These are phyloP conservation scores for Mucor mucedo DNA, from an alignment of 371 early-diverging fungal genomes.

Conservation along the genomic window DNA sequence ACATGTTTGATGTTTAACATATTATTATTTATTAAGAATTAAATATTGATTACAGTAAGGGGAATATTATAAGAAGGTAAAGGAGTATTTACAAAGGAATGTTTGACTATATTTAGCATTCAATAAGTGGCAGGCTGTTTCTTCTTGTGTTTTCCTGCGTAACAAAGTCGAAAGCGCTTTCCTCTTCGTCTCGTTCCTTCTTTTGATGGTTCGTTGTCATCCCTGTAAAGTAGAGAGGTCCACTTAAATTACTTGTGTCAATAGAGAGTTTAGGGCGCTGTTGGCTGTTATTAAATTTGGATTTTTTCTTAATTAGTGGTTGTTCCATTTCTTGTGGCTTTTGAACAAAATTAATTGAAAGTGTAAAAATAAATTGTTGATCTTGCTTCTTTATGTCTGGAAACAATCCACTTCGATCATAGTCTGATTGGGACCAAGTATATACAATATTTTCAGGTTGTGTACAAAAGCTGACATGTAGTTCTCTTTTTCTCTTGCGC, in stretches of 20 bases:
- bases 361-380: slow-evolving; percentile 21
- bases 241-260: slow-evolving; percentile 45
- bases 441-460: slow-evolving; percentile 39
- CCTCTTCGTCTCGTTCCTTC: slow-evolving; percentile 16
- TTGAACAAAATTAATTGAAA: slow-evolving; percentile 24
- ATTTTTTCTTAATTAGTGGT: slow-evolving; percentile 15
- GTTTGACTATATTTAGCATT: background rate
- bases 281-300: slow-evolving; percentile 6
- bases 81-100: slow-evolving; percentile 5
- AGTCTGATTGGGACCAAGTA: slow-evolving; percentile 51
- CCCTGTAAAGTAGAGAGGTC: slow-evolving; percentile 51
- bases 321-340: slow-evolving; percentile 6
- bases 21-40: background rate
- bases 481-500: slow-evolving; percentile 27
- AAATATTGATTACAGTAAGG: background rate
- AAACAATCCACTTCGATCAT: slow-evolving; percentile 45
- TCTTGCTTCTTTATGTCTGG: slow-evolving; percentile 18
- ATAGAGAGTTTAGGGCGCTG: slow-evolving; percentile 41
- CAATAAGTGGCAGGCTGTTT: slow-evolving; percentile 26
- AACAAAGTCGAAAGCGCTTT: slow-evolving; percentile 11
- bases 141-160: slow-evolving; percentile 36
- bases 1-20: background rate
- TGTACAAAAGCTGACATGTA: slow-evolving; percentile 45
- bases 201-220: slow-evolving; percentile 51
- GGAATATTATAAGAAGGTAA: background rate